Conservation (phyloP, 345 rosid species). For the Aethionema arabicum region DNA sequence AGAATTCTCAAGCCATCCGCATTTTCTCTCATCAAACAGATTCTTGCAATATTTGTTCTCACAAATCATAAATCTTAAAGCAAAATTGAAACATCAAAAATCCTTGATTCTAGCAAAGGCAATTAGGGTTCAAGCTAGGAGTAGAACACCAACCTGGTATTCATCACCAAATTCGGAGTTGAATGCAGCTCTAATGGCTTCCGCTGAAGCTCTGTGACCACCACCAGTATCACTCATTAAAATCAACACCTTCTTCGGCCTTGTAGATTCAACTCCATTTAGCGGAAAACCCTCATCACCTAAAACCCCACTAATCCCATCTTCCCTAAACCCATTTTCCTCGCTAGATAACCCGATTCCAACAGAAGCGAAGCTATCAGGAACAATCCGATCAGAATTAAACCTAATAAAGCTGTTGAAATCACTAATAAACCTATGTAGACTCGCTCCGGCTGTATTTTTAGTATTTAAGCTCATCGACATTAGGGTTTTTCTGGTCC, state of each 20-base stretch:
- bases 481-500: constrained; percentile 43
- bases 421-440: constrained; percentile 51
- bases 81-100: too few relatives aligned
- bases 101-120: not conserved
- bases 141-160: constrained; percentile 63
- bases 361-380: constrained; percentile 76
- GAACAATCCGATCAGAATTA: constrained; percentile 74
- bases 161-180: constrained; percentile 80
- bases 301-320: constrained; percentile 47
- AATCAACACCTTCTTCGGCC: constrained; percentile 80
- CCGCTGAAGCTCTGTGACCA: constrained; percentile 98
- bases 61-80: not conserved
- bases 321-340: constrained; percentile 48
- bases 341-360: constrained; percentile 54
- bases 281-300: constrained; percentile 59
- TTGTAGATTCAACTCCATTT: constrained; percentile 48
- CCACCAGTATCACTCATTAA: constrained; percentile 99
- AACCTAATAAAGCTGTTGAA: constrained; percentile 63
- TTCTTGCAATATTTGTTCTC: not conserved
- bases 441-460: constrained; percentile 41
- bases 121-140: not conserved
- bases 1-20: not conserved
- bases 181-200: constrained; percentile 89
- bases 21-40: constrained; percentile 8
- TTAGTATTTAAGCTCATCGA: constrained; percentile 52